phyloP scores from a whole-genome alignment of 306 rosid species.

The Inga leiocalycina region DNA sequence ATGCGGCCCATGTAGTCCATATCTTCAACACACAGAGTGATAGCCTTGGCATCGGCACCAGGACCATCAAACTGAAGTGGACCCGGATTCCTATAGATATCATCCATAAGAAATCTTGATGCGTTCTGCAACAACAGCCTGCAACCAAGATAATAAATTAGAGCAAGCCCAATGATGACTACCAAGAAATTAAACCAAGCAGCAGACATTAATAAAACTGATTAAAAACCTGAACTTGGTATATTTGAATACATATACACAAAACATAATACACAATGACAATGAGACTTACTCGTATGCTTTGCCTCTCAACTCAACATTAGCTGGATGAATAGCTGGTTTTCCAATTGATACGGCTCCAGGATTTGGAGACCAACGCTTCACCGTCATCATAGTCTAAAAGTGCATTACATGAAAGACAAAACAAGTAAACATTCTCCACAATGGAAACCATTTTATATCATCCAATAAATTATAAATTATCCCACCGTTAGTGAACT shows the following conservation, averaged over 20 bases:
- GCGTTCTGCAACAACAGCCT: slow-evolving; percentile 80
- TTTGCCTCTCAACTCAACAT: slow-evolving; percentile 98
- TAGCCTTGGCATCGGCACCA: slow-evolving; percentile 86
- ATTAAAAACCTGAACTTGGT: not conserved
- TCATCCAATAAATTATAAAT: slow-evolving; percentile 10
- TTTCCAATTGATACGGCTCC: slow-evolving; percentile 79
- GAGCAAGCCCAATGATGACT: slow-evolving; percentile 2
- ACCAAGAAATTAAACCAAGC: slow-evolving; percentile 14
- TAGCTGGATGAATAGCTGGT: slow-evolving; percentile 95
- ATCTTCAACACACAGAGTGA: slow-evolving; percentile 83
- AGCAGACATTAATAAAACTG: not conserved
- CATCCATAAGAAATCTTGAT: slow-evolving; percentile 72
- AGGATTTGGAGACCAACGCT: slow-evolving; percentile 91
- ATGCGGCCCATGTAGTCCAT: slow-evolving; percentile 99
- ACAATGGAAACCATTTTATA: not conserved
- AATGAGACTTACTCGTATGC: slow-evolving; percentile 76
- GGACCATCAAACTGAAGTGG: slow-evolving; percentile 98
- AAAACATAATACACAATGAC: not conserved
- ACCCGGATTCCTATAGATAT: slow-evolving; percentile 95
- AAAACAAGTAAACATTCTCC: slow-evolving; percentile 19
- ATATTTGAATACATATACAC: not conserved
- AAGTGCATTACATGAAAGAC: slow-evolving; percentile 27
- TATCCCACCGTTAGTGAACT: not conserved
- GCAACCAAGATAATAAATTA: slow-evolving; percentile 46
- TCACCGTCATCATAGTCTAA: slow-evolving; percentile 96